A percentile compares a stretch with the other conserved stretches of the same genome.
phyloP scores from a whole-genome alignment of 352 stramenopile species.

The Pythium insidiosum region DNA sequence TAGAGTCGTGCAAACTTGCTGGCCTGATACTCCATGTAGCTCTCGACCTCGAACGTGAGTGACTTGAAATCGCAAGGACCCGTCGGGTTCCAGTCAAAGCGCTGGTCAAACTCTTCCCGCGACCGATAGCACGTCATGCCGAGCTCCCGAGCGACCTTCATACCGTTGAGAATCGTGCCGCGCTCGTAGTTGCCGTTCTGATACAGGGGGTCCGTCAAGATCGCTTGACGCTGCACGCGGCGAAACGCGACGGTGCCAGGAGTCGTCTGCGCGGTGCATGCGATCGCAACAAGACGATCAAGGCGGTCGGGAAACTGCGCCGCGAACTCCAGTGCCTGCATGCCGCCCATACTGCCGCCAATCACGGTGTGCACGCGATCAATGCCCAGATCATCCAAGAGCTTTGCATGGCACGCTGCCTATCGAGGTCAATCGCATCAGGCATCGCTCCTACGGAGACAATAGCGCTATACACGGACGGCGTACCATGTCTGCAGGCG shows the following conservation, averaged over 20 bases:
- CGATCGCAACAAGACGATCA: slow-evolving; percentile 65
- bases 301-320: slow-evolving; percentile 72
- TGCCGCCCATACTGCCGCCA: slow-evolving; percentile 83
- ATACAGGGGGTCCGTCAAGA: slow-evolving; percentile 70
- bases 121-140: slow-evolving; percentile 88
- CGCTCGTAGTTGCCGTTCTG: slow-evolving; percentile 71
- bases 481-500: slow-evolving; percentile 69
- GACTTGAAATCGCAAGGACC: slow-evolving; percentile 59
- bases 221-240: slow-evolving; percentile 76
- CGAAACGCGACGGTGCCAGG: slow-evolving; percentile 81
- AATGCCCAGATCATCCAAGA: slow-evolving; percentile 74
- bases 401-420: slow-evolving; percentile 61
- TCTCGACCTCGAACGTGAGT: slow-evolving; percentile 85
- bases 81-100: slow-evolving; percentile 84
- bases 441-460: too few species aligned
- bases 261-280: slow-evolving; percentile 82
- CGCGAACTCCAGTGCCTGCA: slow-evolving; percentile 83
- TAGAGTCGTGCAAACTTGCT: slow-evolving; percentile 79
- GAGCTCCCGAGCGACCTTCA: slow-evolving; percentile 81
- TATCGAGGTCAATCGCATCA: slow-evolving; percentile 1
- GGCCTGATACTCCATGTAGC: slow-evolving; percentile 88
- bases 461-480: neutral
- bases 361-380: slow-evolving; percentile 75
- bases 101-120: slow-evolving; percentile 76
- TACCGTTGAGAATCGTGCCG: slow-evolving; percentile 50